Conservation (phyloP, 345 rosid species). For the Crucihimalaya himalaica region DNA sequence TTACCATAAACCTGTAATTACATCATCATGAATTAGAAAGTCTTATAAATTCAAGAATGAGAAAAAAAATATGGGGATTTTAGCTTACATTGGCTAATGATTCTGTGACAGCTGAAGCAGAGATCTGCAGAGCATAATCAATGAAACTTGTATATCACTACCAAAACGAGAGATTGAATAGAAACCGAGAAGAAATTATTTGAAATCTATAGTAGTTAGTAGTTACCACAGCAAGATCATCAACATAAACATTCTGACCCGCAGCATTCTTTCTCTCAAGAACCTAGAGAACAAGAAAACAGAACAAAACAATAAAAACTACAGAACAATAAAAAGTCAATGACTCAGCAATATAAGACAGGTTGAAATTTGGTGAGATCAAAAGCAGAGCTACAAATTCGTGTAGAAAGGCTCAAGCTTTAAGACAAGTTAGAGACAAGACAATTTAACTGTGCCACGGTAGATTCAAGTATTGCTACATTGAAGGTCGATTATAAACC, state of each 20-base stretch:
- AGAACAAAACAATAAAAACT: background rate
- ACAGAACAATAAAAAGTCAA: conserved; percentile 25
- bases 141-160: conserved; percentile 1
- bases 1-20: conserved; percentile 75
- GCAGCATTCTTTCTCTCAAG: conserved; percentile 56
- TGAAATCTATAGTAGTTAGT: background rate
- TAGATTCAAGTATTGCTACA: conserved; percentile 4
- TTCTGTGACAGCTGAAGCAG: conserved; percentile 80
- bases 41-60: background rate
- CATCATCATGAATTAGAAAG: conserved; percentile 1
- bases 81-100: conserved; percentile 86
- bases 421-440: conserved; percentile 10
- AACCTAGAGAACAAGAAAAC: conserved; percentile 51
- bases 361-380: background rate
- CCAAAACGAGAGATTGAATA: background rate
- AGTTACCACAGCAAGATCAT: conserved; percentile 73
- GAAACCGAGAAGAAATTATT: background rate
- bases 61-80: background rate
- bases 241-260: conserved; percentile 51
- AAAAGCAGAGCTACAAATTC: conserved; percentile 7
- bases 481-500: background rate
- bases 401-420: conserved; percentile 26
- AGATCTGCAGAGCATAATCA: conserved; percentile 59
- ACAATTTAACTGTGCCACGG: background rate
- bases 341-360: background rate